Base-by-base conservation (phyloP, 2,329 filamentous ascomycete species). In the Harringtonia aguacate region DNA sequence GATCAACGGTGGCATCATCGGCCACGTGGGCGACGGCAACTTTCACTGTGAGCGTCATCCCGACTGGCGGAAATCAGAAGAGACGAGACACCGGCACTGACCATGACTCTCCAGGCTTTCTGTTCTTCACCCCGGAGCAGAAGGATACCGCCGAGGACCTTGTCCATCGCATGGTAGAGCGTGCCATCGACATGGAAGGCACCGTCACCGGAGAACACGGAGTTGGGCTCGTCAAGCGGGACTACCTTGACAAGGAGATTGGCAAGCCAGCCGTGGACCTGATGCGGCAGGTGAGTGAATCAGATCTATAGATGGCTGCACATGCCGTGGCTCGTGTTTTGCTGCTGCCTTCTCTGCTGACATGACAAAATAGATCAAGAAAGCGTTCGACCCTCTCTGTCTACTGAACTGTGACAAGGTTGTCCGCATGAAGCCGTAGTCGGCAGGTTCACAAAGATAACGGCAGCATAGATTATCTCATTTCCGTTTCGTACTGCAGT, bases 211-310 rank as follows among this genome's bases (percentile, higher is more conserved):
- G 81, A 21, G 81, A 85, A 56, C 81, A 85, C 57, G 81, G 80
- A 18, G 77, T 85, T 39, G 81, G 81, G 2, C 64, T 85, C 9
- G 76, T 83, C 30, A 85, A 85, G 60, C 70, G 86, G 52, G 86
- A 90, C 57, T 89, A 90, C 56, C 69, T 92, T 30, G 70, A 77
- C 13, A 81, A 88, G 55, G 86, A 92, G 62, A 66, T 90, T 36
- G 84, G 85, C 6, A 68, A 77, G 60, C 68, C 62, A 8, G 86
- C 84, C 0, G 84, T 92, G 9, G 84, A 89, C 65, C 71, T 82
- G 20, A 92, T 90, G 86, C 75, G 86, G 61, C 84, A 81, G 72
- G 79, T 84, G 62, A 54, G 68, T 61, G n/a, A n/a, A n/a, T n/a
- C n/a, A n/a, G n/a, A n/a, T n/a, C n/a, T n/a, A n/a, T n/a, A n/a